Base-by-base conservation (phyloP, 1,284 basidiomycete species). In the Puccinia triticina region DNA sequence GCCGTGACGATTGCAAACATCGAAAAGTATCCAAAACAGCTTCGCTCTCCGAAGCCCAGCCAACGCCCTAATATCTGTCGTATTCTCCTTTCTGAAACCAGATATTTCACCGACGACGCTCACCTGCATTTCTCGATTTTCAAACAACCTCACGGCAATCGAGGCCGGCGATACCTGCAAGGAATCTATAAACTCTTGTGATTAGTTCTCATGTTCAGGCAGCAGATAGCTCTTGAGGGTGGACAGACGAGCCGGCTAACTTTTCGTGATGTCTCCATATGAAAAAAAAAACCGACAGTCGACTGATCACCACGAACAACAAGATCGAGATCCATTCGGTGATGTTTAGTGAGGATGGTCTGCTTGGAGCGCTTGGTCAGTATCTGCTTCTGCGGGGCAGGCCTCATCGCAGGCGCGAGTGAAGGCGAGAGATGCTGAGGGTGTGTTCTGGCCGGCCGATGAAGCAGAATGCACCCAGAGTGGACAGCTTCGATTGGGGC, bases 291-390 rank as follows among this genome's bases (percentile, higher is more conserved):
- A n/a, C n/a, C n/a, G n/a, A n/a, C n/a, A 29, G 59, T 29, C 32
- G 59, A 43, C 64, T 67, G 40, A n/a, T 69, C 8, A 69, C 67
- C 29, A 69, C 40, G 2, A 46, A 37, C 16, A 69, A 69, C 18
- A 48, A 43, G 46, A 12, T 69, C 11, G 67, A 69, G 7, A 46
- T 69, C 10, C 67, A 69, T 43, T 69, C 67, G n/a, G 67, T 46
- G 46, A 69, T 69, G 67, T 43, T 43, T 43, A 69, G 67, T 48
- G 12, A 69, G 67, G 67, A 69, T 48, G 46, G 67, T 23, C 21
- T 69, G 21, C 40, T 46, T 14, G 67, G 18, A 12, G 67, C 67
- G 5, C 23, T 43, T 10, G 67, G 67, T 69, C 8, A 34, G 59
- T 26, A n/a, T n/a, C n/a, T n/a, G n/a, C n/a, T n/a, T n/a, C n/a